Evolutionary conservation across 2,329 filamentous ascomycete species (phyloP), one percentile per base, ranked within the genome.

Genomic region (Diplodia mutila): DNA sequence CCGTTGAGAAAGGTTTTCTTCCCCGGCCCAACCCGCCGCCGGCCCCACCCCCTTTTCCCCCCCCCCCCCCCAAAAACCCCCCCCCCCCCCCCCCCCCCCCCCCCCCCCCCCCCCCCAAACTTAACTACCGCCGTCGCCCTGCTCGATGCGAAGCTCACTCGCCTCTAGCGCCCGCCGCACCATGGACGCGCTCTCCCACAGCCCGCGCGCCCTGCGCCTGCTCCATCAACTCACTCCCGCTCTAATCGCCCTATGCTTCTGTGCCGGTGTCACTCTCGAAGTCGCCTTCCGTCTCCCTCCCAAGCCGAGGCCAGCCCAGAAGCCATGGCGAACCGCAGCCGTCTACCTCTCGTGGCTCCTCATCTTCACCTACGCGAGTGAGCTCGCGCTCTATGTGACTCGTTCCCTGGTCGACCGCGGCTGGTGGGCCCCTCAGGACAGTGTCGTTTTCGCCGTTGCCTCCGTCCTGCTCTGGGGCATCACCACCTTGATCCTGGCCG

Each of bases 401-500:
- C 71, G 71, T 0, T 74, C 73, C 4, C 67, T 78, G 18, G 70
- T 74, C 46, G 72, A 78, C 8, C 54, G 52, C n/a, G 65, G 71
- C 29, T 78, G 76, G 49, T 72, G 72, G 51, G 68, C 76, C n/a
- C 74, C 75, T 7, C 71, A 79, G 48, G 72, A 76, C 63, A 72
- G 74, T 12, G 76, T 75, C 14, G 73, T 78, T 49, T 75, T 74
- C 42, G 76, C 75, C 69, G 65, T 79, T 2, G 74, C 76, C 4
- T 76, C 75, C 0, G 75, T 79, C 42, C 70, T 79, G 0, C 71
- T 77, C 46, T 79, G 76, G 76, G 70, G 69, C 21, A 71, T 72
- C 4, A 69, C 78, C 2, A 69, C 69, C 6, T 72, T 74, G 29
- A 69, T 72, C 9, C 23, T 78, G 14, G 71, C 73, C 67, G 71